Conservation (phyloP, 768 basidiomycete genomes). For the Tubosaeta sp. region DNA sequence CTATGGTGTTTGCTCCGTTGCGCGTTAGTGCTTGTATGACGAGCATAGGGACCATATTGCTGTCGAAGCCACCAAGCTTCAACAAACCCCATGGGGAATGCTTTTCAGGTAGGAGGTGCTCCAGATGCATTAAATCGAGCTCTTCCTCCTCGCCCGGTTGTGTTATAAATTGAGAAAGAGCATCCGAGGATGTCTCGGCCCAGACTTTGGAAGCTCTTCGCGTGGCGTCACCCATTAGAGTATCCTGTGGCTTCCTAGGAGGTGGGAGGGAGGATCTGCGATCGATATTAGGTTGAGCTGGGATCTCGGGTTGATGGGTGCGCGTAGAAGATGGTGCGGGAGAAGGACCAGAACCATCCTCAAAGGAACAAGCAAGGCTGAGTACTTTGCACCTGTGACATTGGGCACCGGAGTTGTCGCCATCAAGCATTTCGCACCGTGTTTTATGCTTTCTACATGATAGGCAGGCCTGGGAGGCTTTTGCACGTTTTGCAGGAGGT, state of each 20-base stretch:
- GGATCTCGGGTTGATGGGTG: constrained; percentile 17
- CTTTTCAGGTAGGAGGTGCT: constrained; percentile 35
- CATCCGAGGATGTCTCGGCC: constrained; percentile 14
- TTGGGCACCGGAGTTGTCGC: constrained; percentile 32
- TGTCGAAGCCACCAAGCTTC: constrained; percentile 37
- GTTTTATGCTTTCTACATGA: constrained; percentile 47
- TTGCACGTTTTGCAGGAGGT: constrained; percentile 35
- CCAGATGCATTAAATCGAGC: constrained; percentile 30
- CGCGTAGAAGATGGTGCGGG: constrained; percentile 15
- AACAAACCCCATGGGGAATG: constrained; percentile 38
- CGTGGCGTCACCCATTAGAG: constrained; percentile 17
- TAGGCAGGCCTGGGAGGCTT: constrained; percentile 42
- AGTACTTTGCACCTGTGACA: constrained; percentile 52
- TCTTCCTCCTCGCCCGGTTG: constrained; percentile 21
- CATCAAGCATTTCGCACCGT: constrained; percentile 48
- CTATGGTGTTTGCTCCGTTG: constrained; percentile 18
- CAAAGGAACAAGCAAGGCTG: constrained; percentile 43
- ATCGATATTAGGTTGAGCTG: constrained; percentile 18
- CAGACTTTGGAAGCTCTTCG: constrained; percentile 19
- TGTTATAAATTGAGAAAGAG: constrained; percentile 16
- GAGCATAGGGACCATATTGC: constrained; percentile 43
- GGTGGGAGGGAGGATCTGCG: constrained; percentile 22
- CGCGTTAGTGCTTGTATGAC: constrained; percentile 41
- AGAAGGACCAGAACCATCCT: constrained; percentile 25
- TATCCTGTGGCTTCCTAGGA: constrained; percentile 19